Percentiles rank a stretch among this genome's conserved stretches.
Conservation (phyloP, 2,329 filamentous ascomycete species). For the Blastomyces silverae region DNA sequence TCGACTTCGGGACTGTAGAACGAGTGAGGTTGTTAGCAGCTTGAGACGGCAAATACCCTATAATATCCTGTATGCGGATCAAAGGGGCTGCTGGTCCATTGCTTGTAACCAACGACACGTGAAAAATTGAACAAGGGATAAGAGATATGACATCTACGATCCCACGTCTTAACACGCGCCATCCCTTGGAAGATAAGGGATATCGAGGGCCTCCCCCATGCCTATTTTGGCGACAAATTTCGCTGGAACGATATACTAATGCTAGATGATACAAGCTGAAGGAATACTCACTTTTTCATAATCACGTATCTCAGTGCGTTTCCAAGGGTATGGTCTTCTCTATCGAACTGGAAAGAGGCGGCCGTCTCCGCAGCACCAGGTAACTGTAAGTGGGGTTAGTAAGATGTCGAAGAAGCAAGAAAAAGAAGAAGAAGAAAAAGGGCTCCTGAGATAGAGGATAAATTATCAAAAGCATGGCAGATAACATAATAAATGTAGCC, state of each 20-base stretch:
- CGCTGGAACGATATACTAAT: background rate
- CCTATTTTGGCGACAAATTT: background rate
- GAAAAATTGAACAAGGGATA: background rate
- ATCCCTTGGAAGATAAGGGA: background rate
- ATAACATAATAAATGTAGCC: background rate
- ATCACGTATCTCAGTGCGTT: constrained; percentile 93
- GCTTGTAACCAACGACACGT: background rate
- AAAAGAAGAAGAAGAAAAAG: background rate
- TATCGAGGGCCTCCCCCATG: constrained; percentile 3
- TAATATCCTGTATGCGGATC: background rate
- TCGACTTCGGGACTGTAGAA: constrained; percentile 78
- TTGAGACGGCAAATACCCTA: background rate
- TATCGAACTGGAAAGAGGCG: constrained; percentile 88
- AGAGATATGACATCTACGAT: background rate
- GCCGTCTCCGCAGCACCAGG: constrained; percentile 77
- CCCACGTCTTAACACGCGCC: background rate
- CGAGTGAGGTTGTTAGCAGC: background rate
- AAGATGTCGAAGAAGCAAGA: background rate
- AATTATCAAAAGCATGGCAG: background rate
- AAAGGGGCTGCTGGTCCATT: background rate
- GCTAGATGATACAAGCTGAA: background rate
- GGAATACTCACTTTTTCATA: constrained; percentile 83
- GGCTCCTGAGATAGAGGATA: background rate
- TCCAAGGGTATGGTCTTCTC: constrained; percentile 90
- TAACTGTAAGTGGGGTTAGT: constrained; percentile 49